phyloP scores from a whole-genome alignment of 2,329 filamentous ascomycete species.

The Arachnopeziza araneosa region DNA sequence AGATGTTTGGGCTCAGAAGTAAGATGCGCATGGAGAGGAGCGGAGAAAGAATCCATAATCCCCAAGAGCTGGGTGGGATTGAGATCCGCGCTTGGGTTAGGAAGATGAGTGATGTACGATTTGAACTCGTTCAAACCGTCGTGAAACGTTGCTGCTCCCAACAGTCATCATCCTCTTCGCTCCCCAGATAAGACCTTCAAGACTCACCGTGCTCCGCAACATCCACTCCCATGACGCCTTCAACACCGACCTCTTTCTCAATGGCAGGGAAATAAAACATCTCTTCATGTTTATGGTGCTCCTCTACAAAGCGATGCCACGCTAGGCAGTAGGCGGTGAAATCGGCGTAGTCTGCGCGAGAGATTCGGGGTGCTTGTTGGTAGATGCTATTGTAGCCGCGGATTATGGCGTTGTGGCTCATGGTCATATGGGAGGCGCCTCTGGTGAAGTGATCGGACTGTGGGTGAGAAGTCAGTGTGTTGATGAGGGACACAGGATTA shows the following conservation, averaged over 20 bases:
- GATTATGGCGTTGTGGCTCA: conserved; percentile 58
- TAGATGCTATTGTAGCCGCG: conserved; percentile 60
- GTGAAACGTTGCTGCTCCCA: too few relatives aligned
- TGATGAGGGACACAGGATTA: too few relatives aligned
- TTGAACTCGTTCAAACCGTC: conserved; percentile 9
- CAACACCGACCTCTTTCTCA: conserved; percentile 10
- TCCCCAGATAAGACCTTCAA: conserved; percentile 16
- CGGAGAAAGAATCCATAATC: conserved; percentile 20
- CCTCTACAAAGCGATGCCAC: conserved; percentile 52
- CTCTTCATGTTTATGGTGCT: conserved; percentile 25
- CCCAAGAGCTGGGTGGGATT: conserved; percentile 2
- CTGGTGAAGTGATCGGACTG: conserved; percentile 22
- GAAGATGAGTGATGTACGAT: conserved; percentile 10
- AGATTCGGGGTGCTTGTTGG: conserved; percentile 49
- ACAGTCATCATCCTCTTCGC: too few relatives aligned
- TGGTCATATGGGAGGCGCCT: conserved; percentile 56
- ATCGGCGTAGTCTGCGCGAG: conserved; percentile 43
- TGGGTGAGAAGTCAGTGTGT: too few relatives aligned
- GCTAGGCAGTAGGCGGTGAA: conserved; percentile 54
- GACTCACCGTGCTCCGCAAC: conserved; percentile 18
- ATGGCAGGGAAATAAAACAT: conserved; percentile 14
- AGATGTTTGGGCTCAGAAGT: conserved; percentile 12
- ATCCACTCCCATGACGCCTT: conserved; percentile 16
- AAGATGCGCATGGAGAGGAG: conserved; percentile 13
- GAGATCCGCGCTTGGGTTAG: conserved; percentile 4